A percentile compares a stretch with the other conserved stretches of the same genome.
phyloP scores from a whole-genome alignment of 192 early-diverging fungal species.

The Linnemannia hyalina region DNA sequence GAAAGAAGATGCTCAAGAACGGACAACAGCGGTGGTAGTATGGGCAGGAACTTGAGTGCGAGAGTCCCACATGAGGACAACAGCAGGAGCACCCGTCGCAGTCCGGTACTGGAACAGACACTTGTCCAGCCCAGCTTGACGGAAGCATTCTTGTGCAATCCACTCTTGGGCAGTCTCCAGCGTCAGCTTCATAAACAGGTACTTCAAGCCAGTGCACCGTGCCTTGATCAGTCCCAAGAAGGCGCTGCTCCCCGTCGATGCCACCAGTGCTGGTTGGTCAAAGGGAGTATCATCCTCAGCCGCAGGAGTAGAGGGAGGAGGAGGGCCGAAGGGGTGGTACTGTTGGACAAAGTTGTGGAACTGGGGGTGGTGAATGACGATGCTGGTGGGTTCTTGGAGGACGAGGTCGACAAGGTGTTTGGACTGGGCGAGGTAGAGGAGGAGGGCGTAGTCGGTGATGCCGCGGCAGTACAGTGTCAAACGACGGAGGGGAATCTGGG shows the following conservation, averaged over 20 bases:
- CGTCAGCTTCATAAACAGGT: conserved; percentile 52
- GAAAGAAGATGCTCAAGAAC: background rate
- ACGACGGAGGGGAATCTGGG: conserved; percentile 30
- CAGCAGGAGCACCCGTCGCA: conserved; percentile 41
- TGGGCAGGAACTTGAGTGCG: conserved; percentile 11
- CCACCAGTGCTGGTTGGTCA: background rate
- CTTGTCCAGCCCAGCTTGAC: conserved; percentile 29
- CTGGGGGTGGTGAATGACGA: conserved; percentile 34
- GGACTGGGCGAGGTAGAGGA: conserved; percentile 25
- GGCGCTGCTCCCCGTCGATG: conserved; percentile 26
- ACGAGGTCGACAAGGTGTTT: conserved; percentile 34
- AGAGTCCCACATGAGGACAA: conserved; percentile 53
- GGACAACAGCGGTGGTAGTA: background rate
- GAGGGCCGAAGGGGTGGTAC: background rate
- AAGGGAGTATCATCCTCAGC: background rate
- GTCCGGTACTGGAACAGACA: conserved; percentile 50
- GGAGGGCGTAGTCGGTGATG: conserved; percentile 45
- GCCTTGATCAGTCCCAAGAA: conserved; percentile 29
- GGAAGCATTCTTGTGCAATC: conserved; percentile 46
- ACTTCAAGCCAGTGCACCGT: conserved; percentile 36
- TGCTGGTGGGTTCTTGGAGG: conserved; percentile 44
- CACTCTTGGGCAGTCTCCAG: conserved; percentile 53
- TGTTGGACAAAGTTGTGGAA: conserved; percentile 40
- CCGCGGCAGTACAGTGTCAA: conserved; percentile 53
- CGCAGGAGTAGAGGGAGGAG: background rate